Evolutionary conservation across 2,329 filamentous ascomycete species (phyloP), one percentile per base, ranked within the genome.

Genomic region (Alternaria rosae): DNA sequence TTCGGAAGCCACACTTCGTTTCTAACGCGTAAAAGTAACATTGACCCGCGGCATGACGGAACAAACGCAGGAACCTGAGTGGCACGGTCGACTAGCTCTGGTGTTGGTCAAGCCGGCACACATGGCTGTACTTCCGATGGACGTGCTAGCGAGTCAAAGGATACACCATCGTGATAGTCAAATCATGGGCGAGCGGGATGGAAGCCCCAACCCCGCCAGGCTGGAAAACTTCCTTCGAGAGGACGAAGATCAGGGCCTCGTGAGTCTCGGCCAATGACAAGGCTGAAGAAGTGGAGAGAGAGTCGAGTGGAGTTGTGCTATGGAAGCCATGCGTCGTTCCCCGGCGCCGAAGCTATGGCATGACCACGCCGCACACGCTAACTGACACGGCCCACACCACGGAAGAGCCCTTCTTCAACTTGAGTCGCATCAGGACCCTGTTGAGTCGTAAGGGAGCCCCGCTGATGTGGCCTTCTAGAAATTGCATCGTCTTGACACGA

Each of bases 311-410:
- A 62, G 66, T 63, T 67, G 68, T 66, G 71, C 76, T 73, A 75
- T 74, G 77, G 77, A 77, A 78, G 77, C 77, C 71, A 78, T 65
- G 54, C 60, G 52, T 54, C 61, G 66, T 79, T 80, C 78, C 78
- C 78, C 78, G 78, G 72, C 71, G 70, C 75, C 73, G 71, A 66
- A 68, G 61, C 66, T 62, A 61, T 75, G 74, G 73, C 72, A 72
- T 64, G 64, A 65, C 64, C 62, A 71, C 64, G 65, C 68, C 66
- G 67, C 65, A 61, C 65, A 65, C 60, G 41, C 44, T 57, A 62
- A 54, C 66, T 63, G 65, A 63, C 61, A 67, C 67, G 52, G 62
- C 45, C 61, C 62, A 65, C 53, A 54, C 48, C 57, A 59, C 64
- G 72, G 72, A 74, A 73, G 67, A 57, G 65, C 62, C 64, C 65